phyloP scores from a whole-genome alignment of 2,329 filamentous ascomycete genomes.

The Sporothrix pseudoabietina region DNA sequence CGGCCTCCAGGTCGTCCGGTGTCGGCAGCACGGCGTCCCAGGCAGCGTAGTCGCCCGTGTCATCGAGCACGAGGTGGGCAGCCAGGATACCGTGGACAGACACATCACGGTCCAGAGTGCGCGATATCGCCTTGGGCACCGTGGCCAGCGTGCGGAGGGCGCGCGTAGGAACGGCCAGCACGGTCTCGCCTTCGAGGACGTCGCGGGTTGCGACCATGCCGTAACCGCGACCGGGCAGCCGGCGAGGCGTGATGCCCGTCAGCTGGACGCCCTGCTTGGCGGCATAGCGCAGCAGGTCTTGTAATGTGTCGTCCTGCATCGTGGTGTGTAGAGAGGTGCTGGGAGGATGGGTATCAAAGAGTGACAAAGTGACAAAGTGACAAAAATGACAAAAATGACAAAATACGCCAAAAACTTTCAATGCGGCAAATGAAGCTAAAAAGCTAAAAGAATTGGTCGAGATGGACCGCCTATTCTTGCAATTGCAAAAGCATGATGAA shows the following conservation, averaged over 20 bases:
- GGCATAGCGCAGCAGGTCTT: constrained; percentile 58
- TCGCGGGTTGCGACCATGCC: constrained; percentile 72
- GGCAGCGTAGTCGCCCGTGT: constrained; percentile 49
- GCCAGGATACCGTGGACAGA: constrained; percentile 73
- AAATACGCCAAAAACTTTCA: not conserved
- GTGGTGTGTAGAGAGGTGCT: not conserved
- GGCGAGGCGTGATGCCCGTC: constrained; percentile 66
- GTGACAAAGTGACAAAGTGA: too few relatives aligned
- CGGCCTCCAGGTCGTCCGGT: constrained; percentile 55
- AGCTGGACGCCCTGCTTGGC: constrained; percentile 64
- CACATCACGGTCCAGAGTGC: constrained; percentile 55
- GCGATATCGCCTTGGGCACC: constrained; percentile 56
- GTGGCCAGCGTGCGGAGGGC: constrained; percentile 67
- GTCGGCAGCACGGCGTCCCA: constrained; percentile 73
- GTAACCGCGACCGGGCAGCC: constrained; percentile 71
- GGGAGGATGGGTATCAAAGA: not conserved
- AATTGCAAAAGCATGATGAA: not conserved
- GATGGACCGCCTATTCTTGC: not conserved
- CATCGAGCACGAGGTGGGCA: constrained; percentile 63
- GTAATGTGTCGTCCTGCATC: constrained; percentile 29
- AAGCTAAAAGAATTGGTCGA: not conserved
- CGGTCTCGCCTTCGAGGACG: constrained; percentile 59
- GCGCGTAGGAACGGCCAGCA: constrained; percentile 66
- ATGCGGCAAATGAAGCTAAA: not conserved
- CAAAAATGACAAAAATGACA: not conserved